These are phyloP conservation scores for Cryptosporidium sp. DNA, from an alignment of 169 alveolate species.

Conservation along the genomic window DNA sequence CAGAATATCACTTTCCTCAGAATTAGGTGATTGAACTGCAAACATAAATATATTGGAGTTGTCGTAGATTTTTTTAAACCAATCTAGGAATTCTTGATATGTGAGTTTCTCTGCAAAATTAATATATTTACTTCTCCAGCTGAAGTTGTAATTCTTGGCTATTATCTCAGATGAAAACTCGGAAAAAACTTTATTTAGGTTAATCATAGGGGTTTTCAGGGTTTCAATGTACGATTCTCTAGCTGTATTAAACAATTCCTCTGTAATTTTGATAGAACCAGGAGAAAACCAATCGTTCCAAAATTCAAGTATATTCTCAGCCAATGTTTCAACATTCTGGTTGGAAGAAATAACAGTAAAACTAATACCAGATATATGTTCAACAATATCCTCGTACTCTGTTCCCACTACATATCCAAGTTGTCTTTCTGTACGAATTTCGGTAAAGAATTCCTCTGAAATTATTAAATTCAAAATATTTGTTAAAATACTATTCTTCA, in stretches of 20 bases:
- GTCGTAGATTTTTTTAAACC: slow-evolving; percentile 9
- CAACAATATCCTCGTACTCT: background rate
- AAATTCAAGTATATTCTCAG: slow-evolving; percentile 30
- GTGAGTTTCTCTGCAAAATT: background rate
- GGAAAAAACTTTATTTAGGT: background rate
- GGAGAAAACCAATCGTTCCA: slow-evolving; percentile 37
- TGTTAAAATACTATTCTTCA: background rate
- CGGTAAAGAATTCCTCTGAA: slow-evolving; percentile 23
- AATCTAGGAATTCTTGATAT: slow-evolving; percentile 9
- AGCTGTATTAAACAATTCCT: background rate
- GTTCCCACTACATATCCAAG: slow-evolving; percentile 2
- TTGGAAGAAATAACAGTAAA: slow-evolving; percentile 34
- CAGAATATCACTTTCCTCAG: background rate
- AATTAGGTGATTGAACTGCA: slow-evolving; percentile 32
- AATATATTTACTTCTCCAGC: background rate
- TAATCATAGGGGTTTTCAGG: background rate
- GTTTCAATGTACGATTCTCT: slow-evolving; percentile 7
- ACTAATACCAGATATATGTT: background rate
- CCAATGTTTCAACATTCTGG: background rate
- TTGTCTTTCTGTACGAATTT: slow-evolving; percentile 33
- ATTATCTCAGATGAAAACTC: background rate
- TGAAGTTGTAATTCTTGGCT: background rate
- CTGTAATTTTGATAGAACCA: background rate
- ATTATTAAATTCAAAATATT: background rate
- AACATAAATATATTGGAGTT: background rate